These are phyloP conservation scores for Cucurbita argyrosperma DNA, from an alignment of 306 rosid genomes.

Conservation along the genomic window DNA sequence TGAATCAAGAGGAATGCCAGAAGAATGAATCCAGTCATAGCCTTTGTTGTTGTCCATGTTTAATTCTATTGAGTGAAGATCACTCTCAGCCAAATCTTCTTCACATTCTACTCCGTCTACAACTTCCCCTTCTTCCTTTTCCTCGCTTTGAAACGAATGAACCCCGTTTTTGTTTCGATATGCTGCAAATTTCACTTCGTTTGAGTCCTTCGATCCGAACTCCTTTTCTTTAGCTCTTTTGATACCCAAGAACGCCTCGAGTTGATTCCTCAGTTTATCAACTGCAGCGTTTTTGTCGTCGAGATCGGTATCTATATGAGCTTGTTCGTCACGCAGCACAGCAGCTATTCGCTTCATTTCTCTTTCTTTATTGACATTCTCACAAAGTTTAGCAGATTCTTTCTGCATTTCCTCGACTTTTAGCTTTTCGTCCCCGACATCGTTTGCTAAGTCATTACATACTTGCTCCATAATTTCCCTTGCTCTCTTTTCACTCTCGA, in stretches of 20 bases:
- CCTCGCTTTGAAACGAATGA: constrained; percentile 33
- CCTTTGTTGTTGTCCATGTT: constrained; percentile 72
- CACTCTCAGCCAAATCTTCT: constrained; percentile 82
- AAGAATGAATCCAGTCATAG: constrained; percentile 52
- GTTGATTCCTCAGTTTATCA: constrained; percentile 71
- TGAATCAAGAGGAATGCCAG: constrained; percentile 40
- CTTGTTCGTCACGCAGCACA: constrained; percentile 54
- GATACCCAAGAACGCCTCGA: constrained; percentile 68
- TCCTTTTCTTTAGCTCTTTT: constrained; percentile 58
- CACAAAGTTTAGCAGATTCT: constrained; percentile 40
- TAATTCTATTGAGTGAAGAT: constrained; percentile 82
- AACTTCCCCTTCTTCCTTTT: constrained; percentile 69
- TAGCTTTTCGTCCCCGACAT: constrained; percentile 50
- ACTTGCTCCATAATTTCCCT: constrained; percentile 83
- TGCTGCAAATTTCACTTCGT: constrained; percentile 50
- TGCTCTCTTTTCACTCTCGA: constrained; percentile 84
- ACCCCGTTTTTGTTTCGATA: constrained; percentile 42
- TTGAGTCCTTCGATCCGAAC: constrained; percentile 34
- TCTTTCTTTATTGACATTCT: constrained; percentile 60
- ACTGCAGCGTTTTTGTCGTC: constrained; percentile 75
- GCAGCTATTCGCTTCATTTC: constrained; percentile 63
- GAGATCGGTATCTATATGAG: constrained; percentile 52
- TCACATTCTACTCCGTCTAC: constrained; percentile 53
- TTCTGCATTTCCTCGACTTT: constrained; percentile 44
- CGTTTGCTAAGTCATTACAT: constrained; percentile 69